These are phyloP conservation scores for Byssoonygena ceratinophila DNA, from an alignment of 2,329 filamentous ascomycete genomes.

Conservation along the genomic window DNA sequence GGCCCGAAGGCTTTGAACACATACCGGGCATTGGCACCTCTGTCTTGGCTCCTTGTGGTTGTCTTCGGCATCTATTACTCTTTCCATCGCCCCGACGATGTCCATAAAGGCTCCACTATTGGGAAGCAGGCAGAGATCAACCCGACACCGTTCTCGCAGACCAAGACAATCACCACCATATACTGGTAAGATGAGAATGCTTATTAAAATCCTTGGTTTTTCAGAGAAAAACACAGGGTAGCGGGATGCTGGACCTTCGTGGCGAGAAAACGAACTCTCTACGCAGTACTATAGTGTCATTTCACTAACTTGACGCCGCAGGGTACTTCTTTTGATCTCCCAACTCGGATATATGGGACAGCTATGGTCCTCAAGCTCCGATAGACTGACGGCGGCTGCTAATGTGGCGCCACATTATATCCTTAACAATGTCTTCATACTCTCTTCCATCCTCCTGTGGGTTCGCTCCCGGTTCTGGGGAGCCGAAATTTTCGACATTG, in stretches of 20 bases:
- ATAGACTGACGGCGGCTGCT: slow-evolving; percentile 57
- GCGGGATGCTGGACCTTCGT: too few relatives aligned
- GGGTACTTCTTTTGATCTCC: slow-evolving; percentile 61
- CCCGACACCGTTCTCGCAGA: slow-evolving; percentile 65
- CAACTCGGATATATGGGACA: slow-evolving; percentile 67
- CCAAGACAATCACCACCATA: slow-evolving; percentile 51
- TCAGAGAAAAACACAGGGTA: too few relatives aligned
- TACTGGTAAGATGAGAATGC: slow-evolving; percentile 55
- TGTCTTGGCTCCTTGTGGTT: slow-evolving; percentile 66
- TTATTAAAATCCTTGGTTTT: neutral
- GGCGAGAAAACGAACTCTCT: neutral
- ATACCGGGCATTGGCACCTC: slow-evolving; percentile 64
- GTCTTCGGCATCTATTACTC: slow-evolving; percentile 66
- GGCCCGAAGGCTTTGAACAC: slow-evolving; percentile 50
- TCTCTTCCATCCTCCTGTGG: slow-evolving; percentile 75
- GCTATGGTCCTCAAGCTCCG: slow-evolving; percentile 58
- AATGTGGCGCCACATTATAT: slow-evolving; percentile 78
- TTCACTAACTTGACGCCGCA: slow-evolving; percentile 25
- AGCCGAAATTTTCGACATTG: slow-evolving; percentile 62
- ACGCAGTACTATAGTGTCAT: slow-evolving; percentile 1
- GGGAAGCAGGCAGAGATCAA: slow-evolving; percentile 61
- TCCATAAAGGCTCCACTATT: slow-evolving; percentile 52
- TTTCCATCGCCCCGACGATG: slow-evolving; percentile 53
- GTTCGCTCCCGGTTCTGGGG: slow-evolving; percentile 63
- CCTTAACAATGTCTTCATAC: slow-evolving; percentile 70